Evolutionary conservation across 352 stramenopile species (phyloP).

Genomic region (Globisporangium sylvaticum): DNA sequence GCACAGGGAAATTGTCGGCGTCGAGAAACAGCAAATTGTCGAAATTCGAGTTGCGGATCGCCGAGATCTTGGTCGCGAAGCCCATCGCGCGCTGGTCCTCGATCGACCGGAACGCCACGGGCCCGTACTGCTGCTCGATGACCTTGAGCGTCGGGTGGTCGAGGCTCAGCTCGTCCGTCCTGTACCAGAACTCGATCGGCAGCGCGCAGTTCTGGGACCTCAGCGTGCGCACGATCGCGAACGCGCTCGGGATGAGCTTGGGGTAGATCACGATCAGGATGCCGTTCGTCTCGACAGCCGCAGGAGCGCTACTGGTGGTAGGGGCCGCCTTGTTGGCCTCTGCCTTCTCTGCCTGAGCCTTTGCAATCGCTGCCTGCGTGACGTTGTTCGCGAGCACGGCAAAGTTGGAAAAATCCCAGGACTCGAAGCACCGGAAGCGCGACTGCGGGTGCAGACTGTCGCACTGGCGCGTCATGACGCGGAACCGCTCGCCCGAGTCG

Average conservation of each 20-base stretch:
- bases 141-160: slow-evolving; percentile 19
- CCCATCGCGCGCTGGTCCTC: slow-evolving; percentile 31
- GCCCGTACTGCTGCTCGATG: slow-evolving; percentile 34
- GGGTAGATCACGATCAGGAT: slow-evolving; percentile 71
- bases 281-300: slow-evolving; percentile 21
- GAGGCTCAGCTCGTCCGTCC: slow-evolving; percentile 14
- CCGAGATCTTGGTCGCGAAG: slow-evolving; percentile 63
- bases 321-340: background rate
- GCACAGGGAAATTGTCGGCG: slow-evolving; percentile 54
- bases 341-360: background rate
- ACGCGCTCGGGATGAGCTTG: slow-evolving; percentile 60
- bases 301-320: background rate
- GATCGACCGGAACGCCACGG: slow-evolving; percentile 47
- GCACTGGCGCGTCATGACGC: slow-evolving; percentile 19
- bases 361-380: background rate
- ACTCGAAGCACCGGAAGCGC: slow-evolving; percentile 21
- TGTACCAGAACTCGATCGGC: slow-evolving; percentile 64
- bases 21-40: slow-evolving; percentile 67
- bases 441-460: slow-evolving; percentile 13
- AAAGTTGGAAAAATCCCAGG: slow-evolving; percentile 22
- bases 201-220: slow-evolving; percentile 43
- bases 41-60: slow-evolving; percentile 52
- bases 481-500: slow-evolving; percentile 18
- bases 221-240: slow-evolving; percentile 49
- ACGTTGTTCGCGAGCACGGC: slow-evolving; percentile 19